Conservation (phyloP, 1,284 basidiomycete genomes). For the Bjerkandera adusta region DNA sequence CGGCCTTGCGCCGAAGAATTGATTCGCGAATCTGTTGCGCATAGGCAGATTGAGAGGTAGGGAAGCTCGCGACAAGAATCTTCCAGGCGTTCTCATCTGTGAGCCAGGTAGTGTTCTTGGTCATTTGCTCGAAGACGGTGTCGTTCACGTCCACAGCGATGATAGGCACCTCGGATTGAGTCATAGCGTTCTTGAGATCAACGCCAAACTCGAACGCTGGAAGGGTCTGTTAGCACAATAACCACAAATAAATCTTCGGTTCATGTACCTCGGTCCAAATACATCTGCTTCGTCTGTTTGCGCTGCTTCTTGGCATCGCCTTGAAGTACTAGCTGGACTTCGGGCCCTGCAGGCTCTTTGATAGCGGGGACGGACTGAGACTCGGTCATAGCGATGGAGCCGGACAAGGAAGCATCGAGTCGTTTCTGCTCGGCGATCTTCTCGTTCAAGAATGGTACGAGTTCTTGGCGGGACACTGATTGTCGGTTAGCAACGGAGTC, state of each 20-base stretch:
- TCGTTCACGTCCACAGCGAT: conserved; percentile 68
- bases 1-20: conserved; percentile 53
- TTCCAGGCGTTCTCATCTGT: conserved; percentile 76
- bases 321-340: conserved; percentile 66
- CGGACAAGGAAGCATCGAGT: conserved; percentile 62
- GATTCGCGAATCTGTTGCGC: conserved; percentile 66
- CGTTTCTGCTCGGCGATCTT: conserved; percentile 77
- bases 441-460: conserved; percentile 70
- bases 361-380: conserved; percentile 27
- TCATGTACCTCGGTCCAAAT: conserved; percentile 60
- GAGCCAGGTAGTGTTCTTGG: conserved; percentile 58
- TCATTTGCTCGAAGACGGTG: conserved; percentile 60
- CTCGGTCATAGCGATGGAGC: conserved; percentile 35
- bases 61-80: conserved; percentile 49
- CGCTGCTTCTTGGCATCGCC: conserved; percentile 71
- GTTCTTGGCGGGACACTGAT: conserved; percentile 65
- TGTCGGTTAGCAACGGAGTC: conserved; percentile 1
- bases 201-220: conserved; percentile 61
- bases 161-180: conserved; percentile 57
- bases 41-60: conserved; percentile 54
- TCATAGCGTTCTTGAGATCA: conserved; percentile 52
- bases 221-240: conserved; percentile 3
- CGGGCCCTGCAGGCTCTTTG: conserved; percentile 44
- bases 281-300: conserved; percentile 68
- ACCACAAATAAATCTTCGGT: neutral